These are phyloP conservation scores for Myxozyma neotropica DNA, from an alignment of 805 yeast genomes.

Conservation along the genomic window DNA sequence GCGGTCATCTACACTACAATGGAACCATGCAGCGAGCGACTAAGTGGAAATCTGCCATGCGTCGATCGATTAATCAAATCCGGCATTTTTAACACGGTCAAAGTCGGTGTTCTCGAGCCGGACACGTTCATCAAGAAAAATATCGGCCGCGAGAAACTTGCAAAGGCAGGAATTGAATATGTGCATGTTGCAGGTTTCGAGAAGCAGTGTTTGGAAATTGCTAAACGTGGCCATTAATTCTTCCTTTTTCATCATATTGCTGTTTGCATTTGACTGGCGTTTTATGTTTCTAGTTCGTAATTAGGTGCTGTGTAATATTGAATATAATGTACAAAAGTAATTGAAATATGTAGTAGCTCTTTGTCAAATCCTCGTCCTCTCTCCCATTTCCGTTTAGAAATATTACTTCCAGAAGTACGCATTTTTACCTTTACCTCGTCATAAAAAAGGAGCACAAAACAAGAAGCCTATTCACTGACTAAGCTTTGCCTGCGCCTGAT, in stretches of 20 bases:
- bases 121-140: conserved; percentile 82
- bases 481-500: conserved; percentile 2
- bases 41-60: conserved; percentile 91
- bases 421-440: too few relatives aligned
- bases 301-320: not conserved
- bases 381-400: too few relatives aligned
- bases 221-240: conserved; percentile 42
- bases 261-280: not conserved
- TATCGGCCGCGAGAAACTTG: conserved; percentile 58
- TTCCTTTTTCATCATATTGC: not conserved
- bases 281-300: not conserved
- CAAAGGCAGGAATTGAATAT: conserved; percentile 64
- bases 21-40: conserved; percentile 92
- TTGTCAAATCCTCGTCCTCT: too few relatives aligned
- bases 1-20: conserved; percentile 88
- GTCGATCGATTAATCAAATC: conserved; percentile 70
- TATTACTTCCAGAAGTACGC: too few relatives aligned
- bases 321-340: not conserved
- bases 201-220: conserved; percentile 64
- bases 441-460: too few relatives aligned
- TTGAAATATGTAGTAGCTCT: too few relatives aligned
- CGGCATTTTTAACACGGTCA: conserved; percentile 64
- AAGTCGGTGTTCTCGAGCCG: conserved; percentile 92
- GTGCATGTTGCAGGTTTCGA: conserved; percentile 84
- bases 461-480: not conserved